These are phyloP conservation scores for Diaporthe sp. DNA, from an alignment of 2,329 filamentous ascomycete genomes.

Conservation along the genomic window DNA sequence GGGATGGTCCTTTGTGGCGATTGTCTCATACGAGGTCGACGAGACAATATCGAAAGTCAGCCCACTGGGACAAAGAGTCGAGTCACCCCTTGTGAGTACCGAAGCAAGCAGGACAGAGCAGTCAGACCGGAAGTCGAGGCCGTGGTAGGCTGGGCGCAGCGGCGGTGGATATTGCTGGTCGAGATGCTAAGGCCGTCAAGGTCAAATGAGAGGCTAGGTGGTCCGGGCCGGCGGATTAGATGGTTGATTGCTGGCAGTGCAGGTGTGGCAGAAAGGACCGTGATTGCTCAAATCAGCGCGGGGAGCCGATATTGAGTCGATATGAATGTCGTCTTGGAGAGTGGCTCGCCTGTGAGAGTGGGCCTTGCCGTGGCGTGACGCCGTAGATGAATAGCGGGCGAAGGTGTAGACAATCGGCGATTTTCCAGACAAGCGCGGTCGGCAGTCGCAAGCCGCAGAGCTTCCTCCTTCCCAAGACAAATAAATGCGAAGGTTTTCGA, in stretches of 20 bases:
- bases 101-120: constrained; percentile 18
- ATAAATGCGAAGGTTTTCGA: neutral
- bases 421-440: constrained; percentile 14
- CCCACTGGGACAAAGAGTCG: constrained; percentile 26
- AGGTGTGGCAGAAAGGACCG: constrained; percentile 31
- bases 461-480: constrained; percentile 16
- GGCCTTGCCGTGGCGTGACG: constrained; percentile 24
- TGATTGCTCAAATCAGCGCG: constrained; percentile 31
- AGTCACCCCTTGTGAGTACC: constrained; percentile 11
- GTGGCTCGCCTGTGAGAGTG: constrained; percentile 22
- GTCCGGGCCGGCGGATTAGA: constrained; percentile 38
- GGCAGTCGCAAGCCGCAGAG: constrained; percentile 18
- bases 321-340: constrained; percentile 1
- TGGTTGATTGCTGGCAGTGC: constrained; percentile 23
- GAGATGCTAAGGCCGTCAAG: constrained; percentile 21
- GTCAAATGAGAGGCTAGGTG: constrained; percentile 33
- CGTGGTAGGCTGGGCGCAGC: constrained; percentile 7
- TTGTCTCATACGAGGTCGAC: constrained; percentile 14
- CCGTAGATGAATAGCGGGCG: constrained; percentile 22
- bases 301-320: constrained; percentile 20
- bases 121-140: constrained; percentile 16
- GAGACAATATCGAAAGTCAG: constrained; percentile 17
- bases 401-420: constrained; percentile 28
- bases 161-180: constrained; percentile 1
- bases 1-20: constrained; percentile 28